phyloP scores from a whole-genome alignment of 208 protist species.

The Trypanosomatidae sp. region DNA sequence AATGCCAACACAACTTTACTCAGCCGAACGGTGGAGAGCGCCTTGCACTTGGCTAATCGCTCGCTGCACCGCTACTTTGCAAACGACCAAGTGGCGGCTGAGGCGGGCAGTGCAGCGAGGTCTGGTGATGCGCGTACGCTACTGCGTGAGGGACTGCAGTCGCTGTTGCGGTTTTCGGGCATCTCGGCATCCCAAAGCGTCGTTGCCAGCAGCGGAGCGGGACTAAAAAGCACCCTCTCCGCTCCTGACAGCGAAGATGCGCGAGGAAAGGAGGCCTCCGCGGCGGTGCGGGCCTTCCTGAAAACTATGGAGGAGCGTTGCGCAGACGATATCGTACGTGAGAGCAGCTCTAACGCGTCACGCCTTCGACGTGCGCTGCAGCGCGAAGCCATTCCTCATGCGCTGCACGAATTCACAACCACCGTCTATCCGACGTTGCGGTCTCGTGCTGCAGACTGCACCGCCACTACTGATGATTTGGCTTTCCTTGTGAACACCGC shows the following conservation, averaged over 20 bases:
- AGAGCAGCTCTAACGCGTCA: not conserved
- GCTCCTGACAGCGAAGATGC: not conserved
- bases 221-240: not conserved
- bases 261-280: not conserved
- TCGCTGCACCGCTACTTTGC: conserved; percentile 6
- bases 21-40: conserved; percentile 8
- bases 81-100: not conserved
- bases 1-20: not conserved
- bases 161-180: not conserved
- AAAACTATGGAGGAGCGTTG: conserved; percentile 12
- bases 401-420: conserved; percentile 8
- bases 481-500: not conserved
- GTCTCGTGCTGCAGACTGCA: not conserved
- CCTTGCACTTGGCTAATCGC: conserved; percentile 4
- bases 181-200: not conserved
- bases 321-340: not conserved
- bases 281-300: conserved; percentile 28
- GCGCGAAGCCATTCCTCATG: conserved; percentile 4
- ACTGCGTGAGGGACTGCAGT: conserved; percentile 3
- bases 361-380: conserved; percentile 8
- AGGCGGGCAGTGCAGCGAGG: too few relatives aligned
- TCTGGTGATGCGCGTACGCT: not conserved
- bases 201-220: not conserved
- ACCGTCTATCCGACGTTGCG: conserved; percentile 6
- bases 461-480: not conserved